Conservation (phyloP, 2,329 filamentous ascomycete genomes). For the Arthrobotrys musiformis region DNA sequence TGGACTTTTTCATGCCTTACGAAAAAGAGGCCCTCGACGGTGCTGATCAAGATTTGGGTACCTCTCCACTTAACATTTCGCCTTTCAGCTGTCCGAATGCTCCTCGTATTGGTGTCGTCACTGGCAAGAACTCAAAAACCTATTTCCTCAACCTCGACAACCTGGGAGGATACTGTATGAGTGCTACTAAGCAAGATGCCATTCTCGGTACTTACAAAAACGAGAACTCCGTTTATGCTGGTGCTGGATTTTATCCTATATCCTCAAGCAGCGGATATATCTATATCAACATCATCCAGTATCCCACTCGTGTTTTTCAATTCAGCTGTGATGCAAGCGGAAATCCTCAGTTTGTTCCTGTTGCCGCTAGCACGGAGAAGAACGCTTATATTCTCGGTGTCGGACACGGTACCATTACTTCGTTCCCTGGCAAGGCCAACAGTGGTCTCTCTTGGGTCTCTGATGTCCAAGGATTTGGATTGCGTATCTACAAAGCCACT, state of each 20-base stretch:
- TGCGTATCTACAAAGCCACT: conserved; percentile 68
- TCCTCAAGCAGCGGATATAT: conserved; percentile 65
- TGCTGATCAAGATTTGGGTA: conserved; percentile 67
- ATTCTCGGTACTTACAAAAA: conserved; percentile 66
- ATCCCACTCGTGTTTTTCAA: conserved; percentile 70
- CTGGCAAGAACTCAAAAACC: conserved; percentile 67
- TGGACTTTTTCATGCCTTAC: conserved; percentile 68
- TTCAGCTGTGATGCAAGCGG: conserved; percentile 67
- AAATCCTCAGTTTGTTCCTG: conserved; percentile 68
- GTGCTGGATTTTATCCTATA: conserved; percentile 65
- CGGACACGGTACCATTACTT: conserved; percentile 70
- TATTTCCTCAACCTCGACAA: conserved; percentile 67
- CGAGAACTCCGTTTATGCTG: conserved; percentile 67
- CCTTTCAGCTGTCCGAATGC: conserved; percentile 65
- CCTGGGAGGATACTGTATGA: conserved; percentile 67
- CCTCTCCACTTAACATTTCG: conserved; percentile 64
- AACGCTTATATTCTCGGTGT: conserved; percentile 70
- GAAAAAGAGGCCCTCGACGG: conserved; percentile 67
- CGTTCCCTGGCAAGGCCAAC: conserved; percentile 67
- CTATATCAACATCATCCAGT: conserved; percentile 68
- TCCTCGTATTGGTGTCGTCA: conserved; percentile 66
- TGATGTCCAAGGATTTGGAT: conserved; percentile 68
- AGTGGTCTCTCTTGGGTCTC: conserved; percentile 70
- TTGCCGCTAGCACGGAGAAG: conserved; percentile 66
- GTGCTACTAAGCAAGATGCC: conserved; percentile 63